These are phyloP conservation scores for Cenchrus fungigraminus DNA, from an alignment of 176 grass and related monocot species.

Conservation along the genomic window DNA sequence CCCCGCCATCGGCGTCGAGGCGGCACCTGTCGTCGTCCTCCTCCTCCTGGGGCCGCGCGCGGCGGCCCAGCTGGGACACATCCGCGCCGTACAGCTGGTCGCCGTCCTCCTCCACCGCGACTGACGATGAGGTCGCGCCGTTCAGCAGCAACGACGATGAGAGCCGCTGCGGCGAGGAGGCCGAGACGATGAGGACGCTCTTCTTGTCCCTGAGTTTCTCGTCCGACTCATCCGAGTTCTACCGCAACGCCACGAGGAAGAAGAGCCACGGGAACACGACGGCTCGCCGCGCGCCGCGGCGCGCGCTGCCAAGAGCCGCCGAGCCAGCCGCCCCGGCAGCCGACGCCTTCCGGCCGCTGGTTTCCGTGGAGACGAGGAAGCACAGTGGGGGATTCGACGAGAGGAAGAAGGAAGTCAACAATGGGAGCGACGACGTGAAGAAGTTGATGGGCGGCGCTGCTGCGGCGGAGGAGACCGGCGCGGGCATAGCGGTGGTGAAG, in stretches of 20 bases:
- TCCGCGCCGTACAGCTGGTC: constrained; percentile 48
- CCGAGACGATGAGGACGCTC: constrained; percentile 54
- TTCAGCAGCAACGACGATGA: constrained; percentile 52
- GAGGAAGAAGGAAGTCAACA: background rate
- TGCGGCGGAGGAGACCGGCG: constrained; percentile 5
- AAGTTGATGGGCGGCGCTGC: background rate
- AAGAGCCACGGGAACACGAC: constrained; percentile 25
- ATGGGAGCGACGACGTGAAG: background rate
- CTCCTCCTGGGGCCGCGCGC: constrained; percentile 38
- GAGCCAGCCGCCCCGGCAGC: background rate
- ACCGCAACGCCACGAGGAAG: constrained; percentile 46
- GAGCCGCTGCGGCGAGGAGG: constrained; percentile 36
- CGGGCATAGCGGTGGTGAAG: constrained; percentile 73
- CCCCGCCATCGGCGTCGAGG: constrained; percentile 45
- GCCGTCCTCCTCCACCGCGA: constrained; percentile 38
- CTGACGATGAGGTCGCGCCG: constrained; percentile 51
- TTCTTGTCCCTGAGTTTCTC: constrained; percentile 88
- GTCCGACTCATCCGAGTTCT: constrained; percentile 75
- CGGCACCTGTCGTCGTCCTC: constrained; percentile 38
- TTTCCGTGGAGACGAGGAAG: constrained; percentile 21
- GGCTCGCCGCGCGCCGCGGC: constrained; percentile 3
- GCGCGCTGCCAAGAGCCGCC: background rate
- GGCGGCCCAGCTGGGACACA: constrained; percentile 20
- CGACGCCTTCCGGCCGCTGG: constrained; percentile 36
- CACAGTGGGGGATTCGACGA: background rate